phyloP scores from a whole-genome alignment of 139 green algal species.

The Volvox reticuliferus region DNA sequence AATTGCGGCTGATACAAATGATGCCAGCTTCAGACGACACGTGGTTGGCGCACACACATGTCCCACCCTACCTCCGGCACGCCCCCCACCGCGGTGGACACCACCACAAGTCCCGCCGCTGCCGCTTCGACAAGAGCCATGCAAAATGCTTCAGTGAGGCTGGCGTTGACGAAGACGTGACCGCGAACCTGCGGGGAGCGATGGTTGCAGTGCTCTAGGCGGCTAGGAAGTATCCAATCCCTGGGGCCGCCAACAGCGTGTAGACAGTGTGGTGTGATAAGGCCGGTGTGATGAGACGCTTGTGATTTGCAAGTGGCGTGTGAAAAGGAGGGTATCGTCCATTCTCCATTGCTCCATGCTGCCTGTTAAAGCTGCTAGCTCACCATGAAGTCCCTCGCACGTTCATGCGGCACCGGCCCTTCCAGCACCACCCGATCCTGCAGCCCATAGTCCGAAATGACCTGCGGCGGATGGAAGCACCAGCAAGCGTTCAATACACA shows the following conservation, averaged over 20 bases:
- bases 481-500: no score
- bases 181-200: constrained; percentile 52
- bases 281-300: no score
- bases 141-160: constrained; percentile 98
- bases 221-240: neutral
- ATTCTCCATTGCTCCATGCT: no score
- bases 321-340: no score
- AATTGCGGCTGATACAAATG: no score
- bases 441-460: constrained; percentile 73
- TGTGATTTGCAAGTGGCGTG: no score
- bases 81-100: constrained; percentile 93
- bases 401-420: constrained; percentile 83
- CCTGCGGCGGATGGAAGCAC: neutral
- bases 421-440: constrained; percentile 80
- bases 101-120: constrained; percentile 85
- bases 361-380: neutral
- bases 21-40: no score
- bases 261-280: no score
- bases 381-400: constrained; percentile 69
- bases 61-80: constrained; percentile 87
- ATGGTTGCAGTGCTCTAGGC: neutral
- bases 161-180: constrained; percentile 94
- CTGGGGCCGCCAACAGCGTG: neutral
- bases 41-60: no score
- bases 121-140: constrained; percentile 98